Evolutionary conservation across 169 alveolate species (phyloP).

Genomic region (Eimeria sp.): DNA sequence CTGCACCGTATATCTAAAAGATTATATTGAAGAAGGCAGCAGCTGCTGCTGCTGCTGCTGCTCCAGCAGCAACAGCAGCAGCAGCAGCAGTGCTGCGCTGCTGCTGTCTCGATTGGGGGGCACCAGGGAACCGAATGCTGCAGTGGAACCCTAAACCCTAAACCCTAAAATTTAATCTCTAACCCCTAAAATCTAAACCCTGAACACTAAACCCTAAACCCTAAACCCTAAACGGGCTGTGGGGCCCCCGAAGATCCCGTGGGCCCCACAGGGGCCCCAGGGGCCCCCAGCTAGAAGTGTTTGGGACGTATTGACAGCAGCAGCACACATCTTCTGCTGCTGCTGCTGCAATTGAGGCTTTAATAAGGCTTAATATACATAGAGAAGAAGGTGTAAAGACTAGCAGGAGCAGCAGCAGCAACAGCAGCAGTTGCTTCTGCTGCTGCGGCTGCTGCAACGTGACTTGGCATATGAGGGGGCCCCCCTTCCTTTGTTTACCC

Average conservation of each 20-base stretch:
- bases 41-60: slow-evolving; percentile 8
- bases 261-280: not conserved
- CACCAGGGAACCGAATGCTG: not conserved
- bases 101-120: not conserved
- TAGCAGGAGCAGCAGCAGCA: not conserved
- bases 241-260: not conserved
- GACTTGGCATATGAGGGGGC: not conserved
- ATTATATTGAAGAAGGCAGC: not conserved
- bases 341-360: not conserved
- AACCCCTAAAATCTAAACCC: no score
- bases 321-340: not conserved
- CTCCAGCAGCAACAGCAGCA: not conserved
- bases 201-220: not conserved
- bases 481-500: not conserved
- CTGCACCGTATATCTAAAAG: not conserved
- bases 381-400: not conserved
- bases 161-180: not conserved
- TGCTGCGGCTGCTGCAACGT: not conserved
- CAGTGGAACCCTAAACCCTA: not conserved
- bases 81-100: not conserved
- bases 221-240: not conserved
- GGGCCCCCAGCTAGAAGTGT: not conserved
- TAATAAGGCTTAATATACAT: no score
- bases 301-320: not conserved
- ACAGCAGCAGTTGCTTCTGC: not conserved